Base-by-base conservation (phyloP, 345 rosid species). In the Rhizophora mangle region DNA sequence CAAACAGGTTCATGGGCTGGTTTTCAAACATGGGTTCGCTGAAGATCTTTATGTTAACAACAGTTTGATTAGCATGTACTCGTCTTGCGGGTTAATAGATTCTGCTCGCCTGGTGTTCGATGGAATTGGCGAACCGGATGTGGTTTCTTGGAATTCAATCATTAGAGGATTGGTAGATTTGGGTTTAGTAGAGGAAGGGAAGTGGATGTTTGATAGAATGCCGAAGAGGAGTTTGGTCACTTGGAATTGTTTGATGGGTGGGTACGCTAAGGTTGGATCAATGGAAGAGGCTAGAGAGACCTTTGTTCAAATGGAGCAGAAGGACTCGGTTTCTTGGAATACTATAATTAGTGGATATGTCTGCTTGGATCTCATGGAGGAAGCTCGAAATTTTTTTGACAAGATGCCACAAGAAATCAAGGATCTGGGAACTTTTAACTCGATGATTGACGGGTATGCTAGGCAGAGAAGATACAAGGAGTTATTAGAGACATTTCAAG, bases 161-260 rank as follows among this genome's bases (percentile, higher is more conserved):
- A 63, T 63, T 56, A 26, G 63, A 26, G 68, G 68, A 13, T 27
- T 74, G 20, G 51, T 68, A 26, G 65, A 27, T 32, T 63, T 39
- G 22, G 74, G 74, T 6, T 55, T 54, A 20, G 56, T 71, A 0
- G 68, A 71, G 68, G 68, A 62, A 16, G 62, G 43, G 20, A 64
- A 24, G 31, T 9, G 18, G 29, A 30, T 55, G n/a, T 67, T 68
- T 69, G 65, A 68, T 68, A 34, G 27, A 68, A 68, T 74, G 78
- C 49, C 51, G 3, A 34, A 56, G 26, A 74, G 49, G 39, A 68
- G 64, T 68, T 46, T 63, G 6, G 63, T 57, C 49, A 68, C 69
- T 36, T 68, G 69, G 73, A 74, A 69, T 74, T 68, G 78, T n/a
- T 68, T 69, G 61, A 69, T 64, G 21, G 70, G n/a, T 59, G 69